Conservation (phyloP, 1,284 basidiomycete species). For the Ustilago hordei region DNA sequence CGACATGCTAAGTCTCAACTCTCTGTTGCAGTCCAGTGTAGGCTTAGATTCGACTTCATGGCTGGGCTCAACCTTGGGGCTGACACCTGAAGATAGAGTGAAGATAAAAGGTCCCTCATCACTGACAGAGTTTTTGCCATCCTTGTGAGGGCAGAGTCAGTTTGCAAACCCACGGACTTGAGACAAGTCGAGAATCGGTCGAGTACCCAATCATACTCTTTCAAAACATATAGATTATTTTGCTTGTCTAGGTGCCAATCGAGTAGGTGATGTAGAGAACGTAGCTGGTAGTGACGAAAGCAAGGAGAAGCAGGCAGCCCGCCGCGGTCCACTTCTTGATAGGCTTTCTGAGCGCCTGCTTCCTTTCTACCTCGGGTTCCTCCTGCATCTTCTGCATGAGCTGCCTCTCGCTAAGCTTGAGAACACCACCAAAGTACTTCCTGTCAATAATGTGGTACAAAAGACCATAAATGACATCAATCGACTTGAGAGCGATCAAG, state of each 20-base stretch:
- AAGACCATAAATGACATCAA: conserved; percentile 69
- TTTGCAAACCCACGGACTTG: not conserved
- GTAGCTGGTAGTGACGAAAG: conserved; percentile 47
- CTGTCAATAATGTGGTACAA: conserved; percentile 67
- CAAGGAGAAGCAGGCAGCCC: conserved; percentile 33
- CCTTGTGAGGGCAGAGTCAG: not conserved
- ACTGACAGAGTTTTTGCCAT: not conserved
- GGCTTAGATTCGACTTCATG: conserved; percentile 30
- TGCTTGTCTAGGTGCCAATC: conserved; percentile 22
- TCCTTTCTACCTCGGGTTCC: conserved; percentile 47
- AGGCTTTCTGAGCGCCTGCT: conserved; percentile 33
- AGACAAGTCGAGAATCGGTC: not conserved
- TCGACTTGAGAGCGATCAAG: conserved; percentile 71
- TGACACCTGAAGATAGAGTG: not conserved
- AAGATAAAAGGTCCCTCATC: not conserved
- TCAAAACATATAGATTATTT: not conserved
- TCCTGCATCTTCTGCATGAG: conserved; percentile 44
- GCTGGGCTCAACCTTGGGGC: conserved; percentile 10
- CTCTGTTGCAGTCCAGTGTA: conserved; percentile 26
- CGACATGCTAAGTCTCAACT: conserved; percentile 21
- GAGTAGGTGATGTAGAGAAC: conserved; percentile 56
- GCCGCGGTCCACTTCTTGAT: conserved; percentile 38
- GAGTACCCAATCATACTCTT: not conserved
- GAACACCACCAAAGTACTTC: conserved; percentile 67
- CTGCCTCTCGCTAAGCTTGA: conserved; percentile 65